Percentiles rank a stretch among this genome's conserved stretches.
Evolutionary conservation across 1,284 basidiomycete genomes (phyloP).

Genomic region (Ustilago bromivora): DNA sequence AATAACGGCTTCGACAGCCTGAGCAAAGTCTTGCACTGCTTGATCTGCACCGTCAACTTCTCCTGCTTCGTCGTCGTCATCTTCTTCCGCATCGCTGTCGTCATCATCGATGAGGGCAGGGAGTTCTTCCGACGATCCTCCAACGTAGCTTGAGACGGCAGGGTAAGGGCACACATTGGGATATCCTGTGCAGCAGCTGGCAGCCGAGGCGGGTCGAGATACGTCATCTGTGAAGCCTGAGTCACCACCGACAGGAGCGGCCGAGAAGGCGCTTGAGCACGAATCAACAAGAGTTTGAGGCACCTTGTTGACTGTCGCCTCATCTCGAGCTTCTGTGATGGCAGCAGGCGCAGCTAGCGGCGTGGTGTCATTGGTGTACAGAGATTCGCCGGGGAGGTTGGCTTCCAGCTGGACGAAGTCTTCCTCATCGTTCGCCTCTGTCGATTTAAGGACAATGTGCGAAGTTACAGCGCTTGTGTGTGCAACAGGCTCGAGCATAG

Average conservation of each 20-base stretch:
- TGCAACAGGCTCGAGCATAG: not conserved
- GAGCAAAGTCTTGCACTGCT: constrained; percentile 1
- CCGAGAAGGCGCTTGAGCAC: constrained; percentile 15
- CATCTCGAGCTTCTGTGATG: not conserved
- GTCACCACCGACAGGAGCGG: constrained; percentile 8
- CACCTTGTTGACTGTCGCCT: not conserved
- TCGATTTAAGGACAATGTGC: not conserved
- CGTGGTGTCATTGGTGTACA: not conserved
- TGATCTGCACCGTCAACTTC: constrained; percentile 13
- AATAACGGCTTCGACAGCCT: not conserved
- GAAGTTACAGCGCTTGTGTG: not conserved
- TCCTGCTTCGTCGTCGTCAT: constrained; percentile 41
- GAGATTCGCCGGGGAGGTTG: not conserved
- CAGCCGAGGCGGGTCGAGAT: constrained; percentile 25
- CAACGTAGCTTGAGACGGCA: constrained; percentile 12
- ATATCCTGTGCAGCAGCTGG: constrained; percentile 42
- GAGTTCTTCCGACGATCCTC: constrained; percentile 43
- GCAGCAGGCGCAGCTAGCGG: not conserved
- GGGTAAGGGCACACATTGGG: constrained; percentile 52
- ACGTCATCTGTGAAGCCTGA: constrained; percentile 41
- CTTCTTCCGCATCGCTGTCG: constrained; percentile 49
- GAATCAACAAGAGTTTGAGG: constrained; percentile 16
- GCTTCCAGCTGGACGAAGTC: constrained; percentile 41
- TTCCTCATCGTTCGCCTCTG: constrained; percentile 15
- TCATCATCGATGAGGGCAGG: constrained; percentile 50